Conservation (phyloP, 2,329 filamentous ascomycete genomes). For the Xylariaceae sp. region DNA sequence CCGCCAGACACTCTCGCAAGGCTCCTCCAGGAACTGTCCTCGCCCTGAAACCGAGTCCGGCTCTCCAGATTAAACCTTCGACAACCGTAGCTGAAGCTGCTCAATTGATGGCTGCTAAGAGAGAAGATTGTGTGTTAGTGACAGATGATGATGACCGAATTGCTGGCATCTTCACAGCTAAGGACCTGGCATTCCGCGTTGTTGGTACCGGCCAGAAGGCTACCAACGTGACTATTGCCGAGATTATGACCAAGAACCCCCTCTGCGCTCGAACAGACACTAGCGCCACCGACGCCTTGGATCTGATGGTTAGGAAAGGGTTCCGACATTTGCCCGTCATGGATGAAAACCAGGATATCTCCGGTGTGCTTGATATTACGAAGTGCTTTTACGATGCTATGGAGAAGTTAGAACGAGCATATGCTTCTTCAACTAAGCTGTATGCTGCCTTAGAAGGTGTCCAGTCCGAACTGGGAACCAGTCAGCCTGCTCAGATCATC, state of each 20-base stretch:
- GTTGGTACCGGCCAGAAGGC: constrained; percentile 89
- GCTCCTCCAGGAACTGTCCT: constrained; percentile 94
- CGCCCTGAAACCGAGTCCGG: constrained; percentile 88
- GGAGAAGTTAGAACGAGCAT: constrained; percentile 98
- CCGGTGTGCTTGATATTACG: constrained; percentile 95
- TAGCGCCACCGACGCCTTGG: constrained; percentile 92
- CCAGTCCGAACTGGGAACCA: constrained; percentile 91
- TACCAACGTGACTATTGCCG: constrained; percentile 83
- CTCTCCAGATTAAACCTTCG: constrained; percentile 92
- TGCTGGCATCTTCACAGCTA: constrained; percentile 97
- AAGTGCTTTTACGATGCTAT: constrained; percentile 99
- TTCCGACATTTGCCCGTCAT: constrained; percentile 97
- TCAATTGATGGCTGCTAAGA: constrained; percentile 97
- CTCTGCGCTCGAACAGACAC: constrained; percentile 96
- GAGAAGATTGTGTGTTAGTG: constrained; percentile 95
- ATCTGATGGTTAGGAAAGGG: constrained; percentile 97
- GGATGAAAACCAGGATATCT: constrained; percentile 99
- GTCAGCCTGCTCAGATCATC: constrained; percentile 96
- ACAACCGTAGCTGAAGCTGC: constrained; percentile 95
- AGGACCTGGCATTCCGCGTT: constrained; percentile 95
- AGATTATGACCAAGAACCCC: constrained; percentile 99
- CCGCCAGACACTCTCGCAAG: constrained; percentile 82
- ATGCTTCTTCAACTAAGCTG: constrained; percentile 94
- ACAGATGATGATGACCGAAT: constrained; percentile 98
- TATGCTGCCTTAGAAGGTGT: constrained; percentile 98